Evolutionary conservation across 495 filamentous ascomycete genomes (phyloP), one percentile per base, ranked within the genome.

Genomic region (Penicillium coprophilum): DNA sequence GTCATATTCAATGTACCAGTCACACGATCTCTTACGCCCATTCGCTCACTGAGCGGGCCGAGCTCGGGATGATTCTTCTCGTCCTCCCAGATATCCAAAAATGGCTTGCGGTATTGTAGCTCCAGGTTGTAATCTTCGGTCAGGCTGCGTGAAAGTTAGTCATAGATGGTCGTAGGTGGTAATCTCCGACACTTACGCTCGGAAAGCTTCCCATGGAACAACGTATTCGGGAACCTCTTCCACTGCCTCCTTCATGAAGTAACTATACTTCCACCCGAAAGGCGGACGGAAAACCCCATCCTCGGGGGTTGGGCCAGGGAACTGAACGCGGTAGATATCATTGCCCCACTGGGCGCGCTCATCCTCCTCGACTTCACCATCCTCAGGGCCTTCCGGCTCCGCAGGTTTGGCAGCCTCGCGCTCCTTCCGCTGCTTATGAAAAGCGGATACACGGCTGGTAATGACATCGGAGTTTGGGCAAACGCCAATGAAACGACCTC

Each of bases 51-150:
- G 53, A 98, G 71, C 4, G 86, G 82, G 0, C 91, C 90, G 45
- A 97, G 71, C 40, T 88, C 84, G 0, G 76, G 76, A 64, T 95
- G 87, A 55, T 92, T 85, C 72, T 89, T 91, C 74, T 96, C 91
- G 20, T 91, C 85, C 51, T 88, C 82, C 91, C 93, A 96, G 30
- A 97, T 85, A 45, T 97, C 94, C 28, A 82, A 70, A 69, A 98
- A 98, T 0, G 85, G 80, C 71, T 89, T 90, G 65, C 94, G 88
- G 58, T 96, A 98, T 68, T 95, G 87, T 47, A 96, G 77, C 67
- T 98, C 94, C 4, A 98, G 85, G 65, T 95, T 96, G 75, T 93
- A 97, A 62, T 97, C 94, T 67, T 96, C 91, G 23, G 95, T 94
- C 60, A 98, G 60, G 4, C 80, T 80, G 55, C 1, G 50, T 28